Conservation (phyloP, 768 basidiomycete genomes). For the Mycena albidolilacea region DNA sequence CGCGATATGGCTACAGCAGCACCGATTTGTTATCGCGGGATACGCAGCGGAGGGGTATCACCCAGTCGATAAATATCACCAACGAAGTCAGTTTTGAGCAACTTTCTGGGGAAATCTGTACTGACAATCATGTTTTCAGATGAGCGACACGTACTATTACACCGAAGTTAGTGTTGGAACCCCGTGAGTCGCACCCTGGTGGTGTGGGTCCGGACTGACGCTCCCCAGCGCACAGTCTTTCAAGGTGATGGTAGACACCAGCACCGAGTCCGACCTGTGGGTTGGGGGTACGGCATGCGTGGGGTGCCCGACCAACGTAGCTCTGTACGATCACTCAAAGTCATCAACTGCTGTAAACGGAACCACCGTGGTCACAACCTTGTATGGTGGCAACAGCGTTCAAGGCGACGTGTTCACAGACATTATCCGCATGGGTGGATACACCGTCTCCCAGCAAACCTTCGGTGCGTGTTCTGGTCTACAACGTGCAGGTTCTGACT, state of each 20-base stretch:
- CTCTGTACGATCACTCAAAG: background rate
- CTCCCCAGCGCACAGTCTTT: background rate
- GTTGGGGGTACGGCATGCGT: background rate
- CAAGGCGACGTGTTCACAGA: conserved; percentile 7
- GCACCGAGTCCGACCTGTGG: background rate
- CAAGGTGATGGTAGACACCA: background rate
- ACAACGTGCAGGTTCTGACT: background rate
- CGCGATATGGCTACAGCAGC: background rate
- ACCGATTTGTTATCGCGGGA: background rate
- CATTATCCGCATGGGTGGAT: conserved; percentile 5
- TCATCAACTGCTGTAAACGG: conserved; percentile 1
- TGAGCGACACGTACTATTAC: background rate
- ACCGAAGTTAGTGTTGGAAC: background rate
- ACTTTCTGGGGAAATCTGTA: background rate
- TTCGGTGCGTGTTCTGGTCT: background rate
- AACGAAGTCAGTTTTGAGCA: background rate
- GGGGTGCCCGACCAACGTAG: background rate
- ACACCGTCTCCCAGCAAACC: background rate
- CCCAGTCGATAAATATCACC: conserved; percentile 3
- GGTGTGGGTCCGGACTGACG: background rate
- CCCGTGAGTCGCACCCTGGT: background rate
- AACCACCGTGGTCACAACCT: background rate
- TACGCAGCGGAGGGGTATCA: background rate
- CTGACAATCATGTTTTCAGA: background rate
- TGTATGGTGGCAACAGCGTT: background rate